phyloP scores from a whole-genome alignment of 148 eudicot species.

The Cornus suecica region DNA sequence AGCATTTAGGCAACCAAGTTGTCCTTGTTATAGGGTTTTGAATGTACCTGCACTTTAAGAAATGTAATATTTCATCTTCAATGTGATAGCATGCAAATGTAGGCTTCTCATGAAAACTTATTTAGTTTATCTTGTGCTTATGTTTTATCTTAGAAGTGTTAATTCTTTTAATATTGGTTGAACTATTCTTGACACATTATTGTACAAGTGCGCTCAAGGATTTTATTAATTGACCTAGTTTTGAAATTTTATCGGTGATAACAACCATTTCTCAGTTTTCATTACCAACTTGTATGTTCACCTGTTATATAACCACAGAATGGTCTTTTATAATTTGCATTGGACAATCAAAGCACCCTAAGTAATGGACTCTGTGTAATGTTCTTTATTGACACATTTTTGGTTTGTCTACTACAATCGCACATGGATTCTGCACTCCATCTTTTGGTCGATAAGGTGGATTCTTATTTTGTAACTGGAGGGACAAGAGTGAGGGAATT shows the following conservation, averaged over 20 bases:
- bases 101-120: neutral
- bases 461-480: no score
- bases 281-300: neutral
- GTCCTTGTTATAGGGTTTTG: neutral
- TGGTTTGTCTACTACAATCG: no score
- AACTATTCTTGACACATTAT: no score
- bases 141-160: neutral
- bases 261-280: neutral
- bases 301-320: neutral
- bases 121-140: neutral
- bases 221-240: neutral
- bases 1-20: neutral
- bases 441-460: neutral
- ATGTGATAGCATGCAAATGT: neutral
- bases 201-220: neutral
- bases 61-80: neutral
- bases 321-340: neutral
- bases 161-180: neutral
- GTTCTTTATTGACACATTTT: no score
- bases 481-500: no score
- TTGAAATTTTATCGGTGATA: neutral
- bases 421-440: neutral
- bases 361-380: neutral
- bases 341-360: neutral
- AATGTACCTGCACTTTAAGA: neutral